These are phyloP conservation scores for Elsinoe perseae DNA, from an alignment of 2,329 filamentous ascomycete species.

Conservation along the genomic window DNA sequence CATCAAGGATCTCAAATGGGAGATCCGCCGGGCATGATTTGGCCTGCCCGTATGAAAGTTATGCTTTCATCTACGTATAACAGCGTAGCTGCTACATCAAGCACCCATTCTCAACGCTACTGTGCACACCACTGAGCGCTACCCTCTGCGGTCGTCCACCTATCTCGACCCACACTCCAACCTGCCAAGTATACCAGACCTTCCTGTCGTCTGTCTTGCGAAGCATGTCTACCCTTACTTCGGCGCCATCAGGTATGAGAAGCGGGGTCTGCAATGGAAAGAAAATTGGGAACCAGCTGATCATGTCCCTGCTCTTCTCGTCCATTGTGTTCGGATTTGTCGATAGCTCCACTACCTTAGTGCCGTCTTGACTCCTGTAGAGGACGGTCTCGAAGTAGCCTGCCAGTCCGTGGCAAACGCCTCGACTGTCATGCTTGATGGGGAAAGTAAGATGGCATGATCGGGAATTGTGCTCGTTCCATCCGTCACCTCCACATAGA, in stretches of 20 bases:
- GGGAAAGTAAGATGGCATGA: constrained; percentile 71
- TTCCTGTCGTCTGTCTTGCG: constrained; percentile 88
- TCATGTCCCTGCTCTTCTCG: constrained; percentile 92
- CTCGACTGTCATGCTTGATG: constrained; percentile 56
- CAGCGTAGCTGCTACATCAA: constrained; percentile 48
- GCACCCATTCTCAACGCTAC: constrained; percentile 61
- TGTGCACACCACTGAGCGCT: constrained; percentile 58
- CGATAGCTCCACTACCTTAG: constrained; percentile 69
- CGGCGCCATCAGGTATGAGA: constrained; percentile 73
- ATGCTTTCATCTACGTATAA: too few relatives aligned
- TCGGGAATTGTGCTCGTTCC: constrained; percentile 88
- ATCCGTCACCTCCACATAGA: constrained; percentile 67
- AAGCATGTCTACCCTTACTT: constrained; percentile 91
- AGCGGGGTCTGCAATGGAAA: constrained; percentile 91
- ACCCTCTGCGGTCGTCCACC: constrained; percentile 59
- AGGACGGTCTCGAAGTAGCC: constrained; percentile 97
- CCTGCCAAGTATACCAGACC: constrained; percentile 98
- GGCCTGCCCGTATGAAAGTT: too few relatives aligned
- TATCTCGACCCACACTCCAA: constrained; percentile 67
- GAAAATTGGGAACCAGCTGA: constrained; percentile 98
- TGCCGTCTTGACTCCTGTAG: constrained; percentile 49
- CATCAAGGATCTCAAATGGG: constrained; percentile 68
- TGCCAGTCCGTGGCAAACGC: constrained; percentile 81
- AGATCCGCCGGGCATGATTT: constrained; percentile 65
- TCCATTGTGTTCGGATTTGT: constrained; percentile 91